phyloP scores from a whole-genome alignment of 129 eudicot genomes.

The Centaurea solstitialis region DNA sequence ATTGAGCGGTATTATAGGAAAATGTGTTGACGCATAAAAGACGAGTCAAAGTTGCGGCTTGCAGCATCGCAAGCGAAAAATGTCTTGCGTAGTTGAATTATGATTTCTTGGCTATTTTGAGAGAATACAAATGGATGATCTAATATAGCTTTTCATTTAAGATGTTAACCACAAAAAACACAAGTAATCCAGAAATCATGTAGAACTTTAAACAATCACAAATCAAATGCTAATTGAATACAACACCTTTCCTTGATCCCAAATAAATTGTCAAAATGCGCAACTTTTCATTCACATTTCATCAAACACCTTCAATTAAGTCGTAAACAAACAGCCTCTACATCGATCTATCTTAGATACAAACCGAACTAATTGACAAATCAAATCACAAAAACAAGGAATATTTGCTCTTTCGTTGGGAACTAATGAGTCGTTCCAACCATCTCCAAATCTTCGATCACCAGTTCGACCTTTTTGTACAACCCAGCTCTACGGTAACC shows the following conservation, averaged over 20 bases:
- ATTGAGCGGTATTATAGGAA: too few species aligned
- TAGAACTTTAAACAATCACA: not conserved
- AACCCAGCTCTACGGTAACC: constrained; percentile 54
- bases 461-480: constrained; percentile 30
- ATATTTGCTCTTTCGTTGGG: not conserved
- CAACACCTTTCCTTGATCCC: not conserved
- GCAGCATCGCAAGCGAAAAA: too few species aligned
- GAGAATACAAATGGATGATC: too few species aligned
- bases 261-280: not conserved
- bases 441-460: constrained; percentile 51
- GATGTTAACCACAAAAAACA: not conserved
- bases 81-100: too few species aligned
- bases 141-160: too few species aligned
- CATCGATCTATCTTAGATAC: not conserved
- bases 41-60: too few species aligned
- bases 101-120: too few species aligned
- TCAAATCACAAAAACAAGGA: not conserved
- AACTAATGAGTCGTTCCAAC: constrained; percentile 2
- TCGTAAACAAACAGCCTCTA: not conserved
- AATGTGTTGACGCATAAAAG: too few species aligned
- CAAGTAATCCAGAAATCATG: not conserved
- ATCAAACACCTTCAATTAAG: not conserved
- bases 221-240: too few species aligned
- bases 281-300: not conserved
- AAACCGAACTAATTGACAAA: not conserved